Percentiles rank a stretch among this genome's conserved stretches.
Conservation (phyloP, 495 filamentous ascomycete genomes). For the Penicillium chermesinum region DNA sequence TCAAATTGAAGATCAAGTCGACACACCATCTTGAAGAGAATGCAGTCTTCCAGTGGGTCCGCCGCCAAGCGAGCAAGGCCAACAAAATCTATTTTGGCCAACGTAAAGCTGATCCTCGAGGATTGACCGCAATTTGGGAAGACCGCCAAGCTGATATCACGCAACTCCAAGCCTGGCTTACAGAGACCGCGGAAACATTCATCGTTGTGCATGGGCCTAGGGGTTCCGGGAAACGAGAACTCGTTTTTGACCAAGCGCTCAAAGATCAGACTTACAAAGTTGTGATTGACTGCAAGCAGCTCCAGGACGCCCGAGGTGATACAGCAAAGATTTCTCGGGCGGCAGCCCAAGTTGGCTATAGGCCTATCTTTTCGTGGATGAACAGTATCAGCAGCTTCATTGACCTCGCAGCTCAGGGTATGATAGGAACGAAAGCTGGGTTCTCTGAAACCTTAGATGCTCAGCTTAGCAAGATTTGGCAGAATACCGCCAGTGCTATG, state of each 20-base stretch:
- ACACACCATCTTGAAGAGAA: constrained; percentile 68
- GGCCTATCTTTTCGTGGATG: constrained; percentile 92
- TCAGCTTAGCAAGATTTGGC: constrained; percentile 86
- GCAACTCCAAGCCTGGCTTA: constrained; percentile 77
- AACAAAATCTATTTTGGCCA: constrained; percentile 60
- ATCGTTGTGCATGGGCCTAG: constrained; percentile 90
- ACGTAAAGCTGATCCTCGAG: constrained; percentile 55
- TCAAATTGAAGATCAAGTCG: constrained; percentile 79
- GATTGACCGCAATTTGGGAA: constrained; percentile 78
- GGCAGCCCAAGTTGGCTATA: constrained; percentile 81
- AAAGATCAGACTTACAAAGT: constrained; percentile 72
- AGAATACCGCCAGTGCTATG: constrained; percentile 77
- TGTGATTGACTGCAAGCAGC: constrained; percentile 90
- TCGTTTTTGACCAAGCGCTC: constrained; percentile 80
- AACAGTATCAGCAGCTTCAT: constrained; percentile 89
- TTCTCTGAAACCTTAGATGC: constrained; percentile 93
- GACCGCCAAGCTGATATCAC: constrained; percentile 77
- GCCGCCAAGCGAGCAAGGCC: constrained; percentile 61
- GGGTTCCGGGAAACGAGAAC: constrained; percentile 84
- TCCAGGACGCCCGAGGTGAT: constrained; percentile 88
- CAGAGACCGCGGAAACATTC: constrained; percentile 84
- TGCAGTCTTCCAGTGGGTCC: constrained; percentile 70
- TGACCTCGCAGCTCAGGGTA: constrained; percentile 88
- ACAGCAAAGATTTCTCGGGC: constrained; percentile 78
- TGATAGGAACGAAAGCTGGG: constrained; percentile 89